Evolutionary conservation across 106 monocot genomes (phyloP), one percentile per base, ranked within the genome.

Genomic region (Iris macrosiphon): DNA sequence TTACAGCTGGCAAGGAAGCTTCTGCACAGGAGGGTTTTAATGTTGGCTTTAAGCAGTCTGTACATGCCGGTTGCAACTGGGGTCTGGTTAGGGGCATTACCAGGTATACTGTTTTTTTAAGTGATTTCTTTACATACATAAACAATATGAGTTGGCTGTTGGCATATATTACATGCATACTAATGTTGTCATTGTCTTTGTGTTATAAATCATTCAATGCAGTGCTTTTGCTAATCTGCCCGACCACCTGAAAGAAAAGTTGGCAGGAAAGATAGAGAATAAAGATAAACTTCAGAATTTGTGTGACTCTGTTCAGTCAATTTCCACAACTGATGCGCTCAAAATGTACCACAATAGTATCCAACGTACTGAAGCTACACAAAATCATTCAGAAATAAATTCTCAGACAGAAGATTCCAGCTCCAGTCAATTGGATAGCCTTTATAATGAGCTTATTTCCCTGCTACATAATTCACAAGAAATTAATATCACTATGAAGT

Each of bases 1-100:
- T 86, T 37, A 69, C 72, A 22, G 72, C 66, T 50, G 96, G 90
- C 22, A 82, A 90, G 63, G 77, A 96, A 68, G 75, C 71, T 52
- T 79, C 86, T 39, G 82, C 83, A 10, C 89, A 96, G 56, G 75
- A 83, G 65, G 96, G 90, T 32, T 96, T 85, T 48, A 86, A 86
- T 74, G 59, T 43, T 55, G 96, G 90, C 20, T 90, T 76, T 64
- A 75, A 64, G 59, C 68, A 96, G 70, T 86, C 86, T 55, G 74
- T 77, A 12, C 14, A 15, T 50, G 52, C 44, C 47, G 96, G 90
- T 25, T 69, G 77, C 51, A 77, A 68, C 6, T 75, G 86, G 81
- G 90, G 89, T 20, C 63, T 82, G 52, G 74, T 86, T 57, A 74
- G 86, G 28, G 96, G 96, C 51, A 59, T 80, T 64, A 66, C 79